Conservation (phyloP, 1,284 basidiomycete species). For the Cryptococcus jaspeensis region DNA sequence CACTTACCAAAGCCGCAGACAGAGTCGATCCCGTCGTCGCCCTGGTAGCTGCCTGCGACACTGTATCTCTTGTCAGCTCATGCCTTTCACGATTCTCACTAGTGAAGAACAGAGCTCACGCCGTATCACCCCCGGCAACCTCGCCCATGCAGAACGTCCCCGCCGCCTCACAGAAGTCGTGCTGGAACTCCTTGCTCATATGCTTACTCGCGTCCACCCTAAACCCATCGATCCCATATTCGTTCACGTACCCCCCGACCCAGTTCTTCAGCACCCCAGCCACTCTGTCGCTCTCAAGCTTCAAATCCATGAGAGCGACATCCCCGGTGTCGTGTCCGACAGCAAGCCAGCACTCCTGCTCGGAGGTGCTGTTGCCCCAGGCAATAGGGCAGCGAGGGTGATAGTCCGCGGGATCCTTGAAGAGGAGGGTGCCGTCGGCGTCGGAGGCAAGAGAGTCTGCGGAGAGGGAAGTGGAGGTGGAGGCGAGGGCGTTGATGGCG, state of each 20-base stretch:
- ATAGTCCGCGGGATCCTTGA: conserved; percentile 31
- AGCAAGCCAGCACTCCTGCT: conserved; percentile 60
- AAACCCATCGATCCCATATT: conserved; percentile 61
- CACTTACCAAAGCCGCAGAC: conserved; percentile 36
- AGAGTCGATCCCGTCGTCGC: conserved; percentile 31
- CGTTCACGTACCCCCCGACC: conserved; percentile 61
- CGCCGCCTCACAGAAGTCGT: conserved; percentile 62
- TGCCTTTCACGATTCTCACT: neutral
- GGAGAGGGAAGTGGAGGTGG: conserved; percentile 36
- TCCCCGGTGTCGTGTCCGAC: conserved; percentile 49
- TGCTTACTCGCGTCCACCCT: conserved; percentile 69
- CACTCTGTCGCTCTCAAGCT: conserved; percentile 63
- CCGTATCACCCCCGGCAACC: conserved; percentile 61
- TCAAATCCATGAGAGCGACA: conserved; percentile 65
- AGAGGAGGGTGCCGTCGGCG: conserved; percentile 28
- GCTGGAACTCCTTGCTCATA: conserved; percentile 36
- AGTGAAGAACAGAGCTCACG: conserved; percentile 44
- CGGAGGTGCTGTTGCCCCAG: conserved; percentile 26
- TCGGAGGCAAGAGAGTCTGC: conserved; percentile 18
- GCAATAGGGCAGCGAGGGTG: conserved; percentile 29
- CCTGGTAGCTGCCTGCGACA: conserved; percentile 28
- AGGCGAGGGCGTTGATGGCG: conserved; percentile 69
- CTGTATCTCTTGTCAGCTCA: conserved; percentile 8
- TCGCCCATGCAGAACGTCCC: conserved; percentile 80
- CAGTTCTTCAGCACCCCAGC: conserved; percentile 59